phyloP scores from a whole-genome alignment of 768 basidiomycete genomes.

The Lyophyllum semitale region DNA sequence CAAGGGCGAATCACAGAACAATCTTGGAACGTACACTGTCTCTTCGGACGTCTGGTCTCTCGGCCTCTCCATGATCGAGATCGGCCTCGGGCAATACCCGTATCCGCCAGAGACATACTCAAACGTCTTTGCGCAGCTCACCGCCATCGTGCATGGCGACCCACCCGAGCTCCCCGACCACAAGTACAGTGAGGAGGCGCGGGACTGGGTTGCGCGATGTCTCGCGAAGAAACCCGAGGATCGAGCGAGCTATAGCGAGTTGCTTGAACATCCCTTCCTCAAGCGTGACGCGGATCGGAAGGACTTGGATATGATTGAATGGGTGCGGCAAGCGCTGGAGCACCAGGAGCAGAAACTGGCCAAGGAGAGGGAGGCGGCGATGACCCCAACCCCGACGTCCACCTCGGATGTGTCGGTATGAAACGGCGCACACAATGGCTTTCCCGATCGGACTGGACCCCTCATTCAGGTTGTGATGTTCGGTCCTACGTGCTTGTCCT shows the following conservation, averaged over 20 bases:
- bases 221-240: constrained; percentile 77
- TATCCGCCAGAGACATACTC: constrained; percentile 97
- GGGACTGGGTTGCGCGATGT: constrained; percentile 82
- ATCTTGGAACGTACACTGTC: constrained; percentile 89
- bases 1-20: constrained; percentile 88
- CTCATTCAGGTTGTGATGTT: neutral
- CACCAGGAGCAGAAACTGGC: constrained; percentile 13
- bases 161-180: constrained; percentile 83
- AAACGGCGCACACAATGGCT: neutral
- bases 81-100: constrained; percentile 87
- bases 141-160: constrained; percentile 96
- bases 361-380: constrained; percentile 10
- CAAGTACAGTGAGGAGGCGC: constrained; percentile 64
- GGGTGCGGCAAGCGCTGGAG: constrained; percentile 65
- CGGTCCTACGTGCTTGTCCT: neutral
- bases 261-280: constrained; percentile 85
- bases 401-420: neutral
- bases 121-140: constrained; percentile 93
- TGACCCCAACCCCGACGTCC: neutral
- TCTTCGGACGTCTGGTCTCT: constrained; percentile 98
- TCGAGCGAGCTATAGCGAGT: constrained; percentile 80
- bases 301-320: constrained; percentile 81
- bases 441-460: neutral
- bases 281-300: constrained; percentile 49
- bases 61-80: constrained; percentile 91